A percentile compares a stretch with the other conserved stretches of the same genome.
Conservation (phyloP, 75 land plant species). For the Cupressus sempervirens region DNA sequence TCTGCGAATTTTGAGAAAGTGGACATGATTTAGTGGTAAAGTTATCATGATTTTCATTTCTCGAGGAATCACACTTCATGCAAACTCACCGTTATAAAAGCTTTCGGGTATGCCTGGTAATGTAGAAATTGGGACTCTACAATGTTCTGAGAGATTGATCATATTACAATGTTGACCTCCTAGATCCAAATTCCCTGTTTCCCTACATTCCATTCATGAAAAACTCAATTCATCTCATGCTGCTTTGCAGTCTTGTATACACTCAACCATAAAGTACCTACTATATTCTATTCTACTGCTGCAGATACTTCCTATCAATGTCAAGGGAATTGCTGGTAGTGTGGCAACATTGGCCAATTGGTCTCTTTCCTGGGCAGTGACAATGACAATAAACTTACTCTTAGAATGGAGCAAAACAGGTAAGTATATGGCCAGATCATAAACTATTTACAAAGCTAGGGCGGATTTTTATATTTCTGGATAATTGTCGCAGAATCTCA, state of each 20-base stretch:
- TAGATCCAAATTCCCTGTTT: background rate
- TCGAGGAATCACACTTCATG: slow-evolving; percentile 4
- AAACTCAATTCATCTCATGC: background rate
- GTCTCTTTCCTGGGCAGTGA: slow-evolving; percentile 51
- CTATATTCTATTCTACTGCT: background rate
- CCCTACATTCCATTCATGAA: background rate
- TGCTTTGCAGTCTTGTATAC: background rate
- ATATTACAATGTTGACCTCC: background rate
- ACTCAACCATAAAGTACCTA: background rate
- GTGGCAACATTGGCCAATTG: slow-evolving; percentile 78
- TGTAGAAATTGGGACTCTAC: background rate
- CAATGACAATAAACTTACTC: slow-evolving; percentile 67
- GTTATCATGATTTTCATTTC: slow-evolving; percentile 7
- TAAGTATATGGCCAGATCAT: slow-evolving; percentile 1
- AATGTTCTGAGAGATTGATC: background rate
- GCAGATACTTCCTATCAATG: slow-evolving; percentile 75
- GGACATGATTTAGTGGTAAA: background rate
- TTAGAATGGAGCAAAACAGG: slow-evolving; percentile 74
- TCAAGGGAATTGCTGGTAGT: slow-evolving; percentile 87
- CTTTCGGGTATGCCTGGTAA: background rate
- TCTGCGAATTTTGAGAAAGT: background rate
- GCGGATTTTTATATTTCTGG: background rate
- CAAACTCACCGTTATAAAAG: background rate
- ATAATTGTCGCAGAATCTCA: background rate
- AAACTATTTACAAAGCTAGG: background rate